A percentile compares a stretch with the other conserved stretches of the same genome.
These are phyloP conservation scores for Amaranthus hypochondriacus DNA, from an alignment of 148 eudicot species.

Conservation along the genomic window DNA sequence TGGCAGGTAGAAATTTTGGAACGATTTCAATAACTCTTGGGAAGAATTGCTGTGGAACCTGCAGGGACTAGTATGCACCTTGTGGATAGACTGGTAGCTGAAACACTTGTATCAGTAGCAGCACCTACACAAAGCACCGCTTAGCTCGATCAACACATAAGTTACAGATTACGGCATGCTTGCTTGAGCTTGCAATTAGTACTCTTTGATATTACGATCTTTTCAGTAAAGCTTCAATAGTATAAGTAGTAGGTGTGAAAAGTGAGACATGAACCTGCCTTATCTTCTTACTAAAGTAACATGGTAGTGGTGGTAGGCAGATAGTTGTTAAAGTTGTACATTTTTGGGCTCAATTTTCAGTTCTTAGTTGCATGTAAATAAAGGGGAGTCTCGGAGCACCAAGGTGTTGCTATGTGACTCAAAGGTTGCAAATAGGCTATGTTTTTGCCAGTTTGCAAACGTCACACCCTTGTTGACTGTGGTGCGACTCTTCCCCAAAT, in stretches of 20 bases:
- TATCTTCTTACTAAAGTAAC: conserved; percentile 16
- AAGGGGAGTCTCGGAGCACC: not conserved
- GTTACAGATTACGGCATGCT: not conserved
- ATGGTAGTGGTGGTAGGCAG: conserved; percentile 7
- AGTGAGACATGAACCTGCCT: conserved; percentile 22
- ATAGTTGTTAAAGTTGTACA: not conserved
- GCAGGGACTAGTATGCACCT: not conserved
- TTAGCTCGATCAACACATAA: not conserved
- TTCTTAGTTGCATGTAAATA: not conserved
- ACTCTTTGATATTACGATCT: not conserved
- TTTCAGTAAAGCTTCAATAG: no score
- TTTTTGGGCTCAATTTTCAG: not conserved
- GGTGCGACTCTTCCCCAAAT: no score
- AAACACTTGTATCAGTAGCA: conserved; percentile 1
- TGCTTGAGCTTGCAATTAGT: not conserved
- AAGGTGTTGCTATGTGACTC: no score
- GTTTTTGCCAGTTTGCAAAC: no score
- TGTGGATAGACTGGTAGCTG: not conserved
- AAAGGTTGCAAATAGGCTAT: no score
- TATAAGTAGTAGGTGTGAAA: conserved; percentile 6
- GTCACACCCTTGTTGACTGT: no score
- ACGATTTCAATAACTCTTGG: not conserved
- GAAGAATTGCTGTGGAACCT: not conserved
- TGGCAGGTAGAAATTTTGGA: not conserved
- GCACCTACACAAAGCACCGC: not conserved